Evolutionary conservation across 2,329 filamentous ascomycete genomes (phyloP).

Genomic region (Acrocalymma vagum): DNA sequence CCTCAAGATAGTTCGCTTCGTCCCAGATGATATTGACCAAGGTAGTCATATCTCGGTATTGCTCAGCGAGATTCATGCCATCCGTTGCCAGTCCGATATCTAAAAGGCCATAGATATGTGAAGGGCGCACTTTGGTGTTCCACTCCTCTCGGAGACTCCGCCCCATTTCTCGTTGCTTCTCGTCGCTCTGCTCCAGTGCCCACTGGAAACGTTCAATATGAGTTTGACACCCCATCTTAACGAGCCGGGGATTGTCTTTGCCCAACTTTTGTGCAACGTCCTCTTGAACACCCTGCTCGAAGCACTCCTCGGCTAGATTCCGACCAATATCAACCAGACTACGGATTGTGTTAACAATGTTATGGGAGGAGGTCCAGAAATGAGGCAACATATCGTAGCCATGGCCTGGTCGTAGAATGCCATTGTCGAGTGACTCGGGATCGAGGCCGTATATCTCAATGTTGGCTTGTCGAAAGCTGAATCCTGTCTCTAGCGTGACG

Average conservation of each 20-base stretch:
- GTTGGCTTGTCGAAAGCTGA: conserved; percentile 76
- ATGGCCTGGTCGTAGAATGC: conserved; percentile 52
- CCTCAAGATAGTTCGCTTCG: conserved; percentile 52
- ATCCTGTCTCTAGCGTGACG: conserved; percentile 69
- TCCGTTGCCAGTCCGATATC: conserved; percentile 63
- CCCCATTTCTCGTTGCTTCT: conserved; percentile 58
- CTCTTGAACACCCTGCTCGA: conserved; percentile 44
- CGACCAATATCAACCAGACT: conserved; percentile 53
- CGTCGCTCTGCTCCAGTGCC: conserved; percentile 61
- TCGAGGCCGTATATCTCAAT: conserved; percentile 76
- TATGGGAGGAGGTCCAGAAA: conserved; percentile 82
- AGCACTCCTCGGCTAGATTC: conserved; percentile 49
- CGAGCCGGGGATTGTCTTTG: conserved; percentile 56
- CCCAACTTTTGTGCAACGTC: conserved; percentile 55
- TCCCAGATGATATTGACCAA: conserved; percentile 63
- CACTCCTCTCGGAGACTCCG: conserved; percentile 55
- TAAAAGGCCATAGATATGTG: conserved; percentile 52
- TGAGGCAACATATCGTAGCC: conserved; percentile 76
- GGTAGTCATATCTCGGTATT: conserved; percentile 69
- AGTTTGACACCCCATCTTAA: conserved; percentile 66
- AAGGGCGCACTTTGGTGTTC: conserved; percentile 48
- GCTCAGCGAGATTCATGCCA: conserved; percentile 69
- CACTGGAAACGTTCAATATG: conserved; percentile 68
- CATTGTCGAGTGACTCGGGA: conserved; percentile 65
- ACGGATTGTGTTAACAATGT: conserved; percentile 50